Evolutionary conservation across 2,329 filamentous ascomycete species (phyloP).

Genomic region (Cercospora sojina): DNA sequence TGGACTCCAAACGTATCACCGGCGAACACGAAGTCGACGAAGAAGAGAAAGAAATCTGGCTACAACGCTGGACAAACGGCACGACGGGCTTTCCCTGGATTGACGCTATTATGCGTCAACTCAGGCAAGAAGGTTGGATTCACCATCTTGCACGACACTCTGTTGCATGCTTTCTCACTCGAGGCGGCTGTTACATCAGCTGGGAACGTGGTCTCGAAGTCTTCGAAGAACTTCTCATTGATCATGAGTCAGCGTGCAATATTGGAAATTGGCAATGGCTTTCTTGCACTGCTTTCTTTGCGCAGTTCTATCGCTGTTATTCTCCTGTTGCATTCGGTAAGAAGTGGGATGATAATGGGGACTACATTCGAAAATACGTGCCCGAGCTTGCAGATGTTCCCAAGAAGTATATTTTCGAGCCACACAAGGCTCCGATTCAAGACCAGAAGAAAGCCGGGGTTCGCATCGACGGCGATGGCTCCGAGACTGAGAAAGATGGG

Average conservation of each 20-base stretch:
- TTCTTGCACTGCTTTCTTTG: slow-evolving; percentile 71
- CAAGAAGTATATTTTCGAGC: slow-evolving; percentile 74
- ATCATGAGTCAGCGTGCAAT: slow-evolving; percentile 73
- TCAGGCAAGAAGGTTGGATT: slow-evolving; percentile 72
- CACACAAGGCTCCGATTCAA: slow-evolving; percentile 67
- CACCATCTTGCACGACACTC: slow-evolving; percentile 75
- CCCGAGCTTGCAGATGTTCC: slow-evolving; percentile 54
- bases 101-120: slow-evolving; percentile 75
- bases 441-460: slow-evolving; percentile 71
- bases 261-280: slow-evolving; percentile 79
- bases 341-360: slow-evolving; percentile 71
- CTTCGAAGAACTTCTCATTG: slow-evolving; percentile 72
- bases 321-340: slow-evolving; percentile 69
- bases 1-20: slow-evolving; percentile 51
- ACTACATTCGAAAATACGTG: slow-evolving; percentile 63
- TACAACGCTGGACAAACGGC: slow-evolving; percentile 67
- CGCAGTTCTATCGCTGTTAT: slow-evolving; percentile 64
- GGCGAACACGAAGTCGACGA: slow-evolving; percentile 65
- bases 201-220: slow-evolving; percentile 79
- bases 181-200: slow-evolving; percentile 73
- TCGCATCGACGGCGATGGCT: slow-evolving; percentile 55
- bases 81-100: slow-evolving; percentile 77
- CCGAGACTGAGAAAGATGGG: slow-evolving; percentile 42
- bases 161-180: slow-evolving; percentile 78
- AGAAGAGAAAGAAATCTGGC: slow-evolving; percentile 61